Conservation (phyloP, 1,284 basidiomycete species). For the Xerocomus nothofagi region DNA sequence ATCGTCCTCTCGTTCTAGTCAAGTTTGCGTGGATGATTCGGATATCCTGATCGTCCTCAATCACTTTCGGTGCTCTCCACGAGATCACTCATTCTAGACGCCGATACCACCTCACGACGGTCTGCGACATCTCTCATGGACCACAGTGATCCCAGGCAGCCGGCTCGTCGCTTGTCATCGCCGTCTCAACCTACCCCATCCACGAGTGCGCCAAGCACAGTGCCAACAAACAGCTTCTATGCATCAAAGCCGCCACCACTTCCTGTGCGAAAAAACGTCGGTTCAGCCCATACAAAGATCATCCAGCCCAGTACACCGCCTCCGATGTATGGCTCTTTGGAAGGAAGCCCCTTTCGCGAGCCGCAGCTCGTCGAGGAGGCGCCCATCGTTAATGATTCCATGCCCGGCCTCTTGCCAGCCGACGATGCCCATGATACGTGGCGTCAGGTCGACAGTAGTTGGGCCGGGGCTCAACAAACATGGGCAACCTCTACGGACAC, state of each 20-base stretch:
- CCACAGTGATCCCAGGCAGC: constrained; percentile 21
- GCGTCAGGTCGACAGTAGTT: constrained; percentile 16
- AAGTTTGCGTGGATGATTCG: constrained; percentile 18
- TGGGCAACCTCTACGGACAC: constrained; percentile 18
- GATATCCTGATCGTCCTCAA: constrained; percentile 21
- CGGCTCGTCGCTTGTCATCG: constrained; percentile 25
- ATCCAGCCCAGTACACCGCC: constrained; percentile 28
- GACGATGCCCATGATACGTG: constrained; percentile 14
- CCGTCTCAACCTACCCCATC: constrained; percentile 22
- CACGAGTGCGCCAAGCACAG: constrained; percentile 19
- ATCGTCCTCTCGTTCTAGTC: constrained; percentile 1
- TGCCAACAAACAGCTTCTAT: constrained; percentile 33
- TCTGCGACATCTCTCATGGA: constrained; percentile 24
- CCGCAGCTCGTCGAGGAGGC: constrained; percentile 46
- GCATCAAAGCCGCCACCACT: constrained; percentile 35
- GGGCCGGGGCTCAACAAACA: constrained; percentile 15
- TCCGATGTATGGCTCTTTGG: constrained; percentile 29
- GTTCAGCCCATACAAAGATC: constrained; percentile 36
- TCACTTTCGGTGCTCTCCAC: background rate
- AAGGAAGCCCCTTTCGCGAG: constrained; percentile 40
- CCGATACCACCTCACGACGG: constrained; percentile 10
- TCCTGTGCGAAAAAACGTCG: constrained; percentile 32
- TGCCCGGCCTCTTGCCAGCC: constrained; percentile 33
- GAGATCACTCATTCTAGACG: constrained; percentile 2
- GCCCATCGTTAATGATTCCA: constrained; percentile 27